Evolutionary conservation across 2,329 filamentous ascomycete species (phyloP).

Genomic region (Arthrobotrys musiformis): DNA sequence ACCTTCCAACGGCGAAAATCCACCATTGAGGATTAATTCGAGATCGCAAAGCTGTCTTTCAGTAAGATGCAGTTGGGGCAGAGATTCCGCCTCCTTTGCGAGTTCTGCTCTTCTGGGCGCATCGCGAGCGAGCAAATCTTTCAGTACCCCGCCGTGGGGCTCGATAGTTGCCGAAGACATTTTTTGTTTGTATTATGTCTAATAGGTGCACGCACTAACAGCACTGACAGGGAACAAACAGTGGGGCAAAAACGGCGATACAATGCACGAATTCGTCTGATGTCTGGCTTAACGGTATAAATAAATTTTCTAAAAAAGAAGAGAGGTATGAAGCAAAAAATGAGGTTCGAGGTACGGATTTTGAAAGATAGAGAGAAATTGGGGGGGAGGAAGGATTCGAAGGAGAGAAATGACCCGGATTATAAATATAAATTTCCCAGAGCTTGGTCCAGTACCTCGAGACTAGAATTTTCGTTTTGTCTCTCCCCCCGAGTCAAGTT

Average conservation of each 20-base stretch:
- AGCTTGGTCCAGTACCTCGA: not conserved
- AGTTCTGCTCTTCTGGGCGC: conserved; percentile 83
- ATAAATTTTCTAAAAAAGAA: not conserved
- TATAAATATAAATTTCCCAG: conserved; percentile 30
- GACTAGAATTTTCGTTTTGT: not conserved
- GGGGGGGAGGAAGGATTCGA: not conserved
- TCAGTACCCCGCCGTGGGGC: conserved; percentile 91
- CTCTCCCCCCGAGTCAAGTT: conserved; percentile 18
- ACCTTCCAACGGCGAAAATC: conserved; percentile 98
- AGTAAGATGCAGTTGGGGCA: conserved; percentile 83
- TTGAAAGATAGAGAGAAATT: conserved; percentile 3
- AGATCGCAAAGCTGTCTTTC: conserved; percentile 98
- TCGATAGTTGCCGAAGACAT: conserved; percentile 64
- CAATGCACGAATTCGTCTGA: conserved; percentile 34
- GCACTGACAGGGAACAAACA: not conserved
- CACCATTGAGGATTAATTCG: conserved; percentile 95
- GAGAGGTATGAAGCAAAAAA: not conserved
- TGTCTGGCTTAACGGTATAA: not conserved
- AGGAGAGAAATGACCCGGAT: not conserved
- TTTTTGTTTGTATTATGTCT: conserved; percentile 32
- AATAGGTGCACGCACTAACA: too few species aligned
- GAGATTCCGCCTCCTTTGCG: conserved; percentile 81
- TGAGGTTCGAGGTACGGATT: not conserved
- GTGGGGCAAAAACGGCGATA: not conserved
- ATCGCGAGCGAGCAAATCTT: conserved; percentile 97